phyloP scores from a whole-genome alignment of 192 early-diverging fungal genomes.

The Entomortierella beljakovae region DNA sequence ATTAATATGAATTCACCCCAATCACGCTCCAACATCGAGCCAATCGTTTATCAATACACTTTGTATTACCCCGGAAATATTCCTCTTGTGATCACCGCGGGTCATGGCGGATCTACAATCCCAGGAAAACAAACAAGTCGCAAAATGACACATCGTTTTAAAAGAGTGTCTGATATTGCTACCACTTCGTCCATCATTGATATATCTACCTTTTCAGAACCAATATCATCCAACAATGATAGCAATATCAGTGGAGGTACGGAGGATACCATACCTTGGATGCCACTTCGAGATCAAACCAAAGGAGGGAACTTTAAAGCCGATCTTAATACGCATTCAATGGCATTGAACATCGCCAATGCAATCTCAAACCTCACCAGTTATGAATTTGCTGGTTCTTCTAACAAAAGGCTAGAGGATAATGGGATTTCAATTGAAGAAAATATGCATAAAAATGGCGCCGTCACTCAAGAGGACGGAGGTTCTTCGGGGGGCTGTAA shows the following conservation, averaged over 20 bases:
- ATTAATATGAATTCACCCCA: no score
- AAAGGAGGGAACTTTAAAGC: conserved; percentile 34
- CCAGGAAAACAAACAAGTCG: conserved; percentile 13
- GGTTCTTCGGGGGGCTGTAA: no score
- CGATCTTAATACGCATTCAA: conserved; percentile 40
- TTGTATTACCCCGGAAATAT: conserved; percentile 49
- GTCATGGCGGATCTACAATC: conserved; percentile 21
- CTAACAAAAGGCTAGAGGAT: no score
- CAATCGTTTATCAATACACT: conserved; percentile 43
- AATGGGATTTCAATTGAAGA: no score
- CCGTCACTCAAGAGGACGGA: no score
- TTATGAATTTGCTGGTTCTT: no score
- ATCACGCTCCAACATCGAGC: conserved; percentile 17
- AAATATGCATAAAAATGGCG: no score
- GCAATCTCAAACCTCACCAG: conserved; percentile 28
- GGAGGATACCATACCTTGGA: conserved; percentile 25
- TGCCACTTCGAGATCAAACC: conserved; percentile 32
- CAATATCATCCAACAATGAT: conserved; percentile 10
- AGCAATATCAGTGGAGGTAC: not conserved
- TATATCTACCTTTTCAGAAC: conserved; percentile 14
- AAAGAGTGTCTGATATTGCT: conserved; percentile 12
- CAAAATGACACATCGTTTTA: conserved; percentile 27
- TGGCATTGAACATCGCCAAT: conserved; percentile 36
- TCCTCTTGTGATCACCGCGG: conserved; percentile 38
- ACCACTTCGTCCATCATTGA: not conserved